A percentile compares a stretch with the other conserved stretches of the same genome.
Conservation (phyloP, 1,284 basidiomycete species). For the Malassezia slooffiae region DNA sequence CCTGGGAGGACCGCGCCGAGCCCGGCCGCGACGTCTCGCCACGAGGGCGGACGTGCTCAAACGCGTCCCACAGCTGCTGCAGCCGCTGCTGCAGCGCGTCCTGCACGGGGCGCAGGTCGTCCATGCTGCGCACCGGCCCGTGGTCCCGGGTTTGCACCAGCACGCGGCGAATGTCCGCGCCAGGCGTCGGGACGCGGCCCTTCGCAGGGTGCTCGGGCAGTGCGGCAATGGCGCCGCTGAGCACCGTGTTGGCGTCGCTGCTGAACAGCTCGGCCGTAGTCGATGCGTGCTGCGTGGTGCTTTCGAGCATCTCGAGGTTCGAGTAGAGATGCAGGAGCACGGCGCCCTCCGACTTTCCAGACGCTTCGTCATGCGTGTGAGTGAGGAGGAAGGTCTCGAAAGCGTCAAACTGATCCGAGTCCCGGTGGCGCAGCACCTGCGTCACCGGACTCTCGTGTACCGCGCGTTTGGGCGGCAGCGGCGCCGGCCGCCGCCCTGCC, state of each 20-base stretch:
- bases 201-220: conserved; percentile 2
- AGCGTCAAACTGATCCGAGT: conserved; percentile 2
- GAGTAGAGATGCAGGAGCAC: conserved; percentile 12
- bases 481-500: too few relatives aligned
- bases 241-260: conserved; percentile 6
- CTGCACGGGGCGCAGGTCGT: neutral
- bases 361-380: too few relatives aligned
- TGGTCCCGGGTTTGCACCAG: neutral
- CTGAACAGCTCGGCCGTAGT: conserved; percentile 4
- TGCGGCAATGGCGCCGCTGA: neutral
- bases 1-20: too few relatives aligned
- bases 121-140: neutral
- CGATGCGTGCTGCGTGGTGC: conserved; percentile 1
- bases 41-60: too few relatives aligned
- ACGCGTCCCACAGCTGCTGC: conserved; percentile 13
- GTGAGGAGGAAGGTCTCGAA: conserved; percentile 10
- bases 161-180: neutral
- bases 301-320: conserved; percentile 7
- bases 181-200: neutral
- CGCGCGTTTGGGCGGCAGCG: too few relatives aligned
- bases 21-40: too few relatives aligned
- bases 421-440: conserved; percentile 4
- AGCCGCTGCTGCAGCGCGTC: conserved; percentile 1
- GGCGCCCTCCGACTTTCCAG: neutral
- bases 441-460: too few relatives aligned